These are phyloP conservation scores for Leccinum subgranulosum DNA, from an alignment of 768 basidiomycete species.

Conservation along the genomic window DNA sequence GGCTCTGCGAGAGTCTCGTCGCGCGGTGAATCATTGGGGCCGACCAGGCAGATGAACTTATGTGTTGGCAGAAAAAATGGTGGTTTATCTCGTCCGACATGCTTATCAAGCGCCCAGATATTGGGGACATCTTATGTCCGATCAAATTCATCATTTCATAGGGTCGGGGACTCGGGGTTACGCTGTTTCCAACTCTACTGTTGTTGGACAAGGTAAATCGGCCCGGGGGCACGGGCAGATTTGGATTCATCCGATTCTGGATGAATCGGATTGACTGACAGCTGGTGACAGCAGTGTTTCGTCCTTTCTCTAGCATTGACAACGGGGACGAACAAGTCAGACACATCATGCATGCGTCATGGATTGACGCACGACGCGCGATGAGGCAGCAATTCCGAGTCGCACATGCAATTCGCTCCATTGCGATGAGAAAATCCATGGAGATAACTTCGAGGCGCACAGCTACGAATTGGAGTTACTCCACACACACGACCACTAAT, in stretches of 20 bases:
- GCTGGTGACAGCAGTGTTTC: neutral
- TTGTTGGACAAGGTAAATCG: neutral
- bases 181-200: neutral
- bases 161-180: neutral
- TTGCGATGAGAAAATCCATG: constrained; percentile 1
- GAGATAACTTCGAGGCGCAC: neutral
- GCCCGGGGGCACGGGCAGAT: neutral
- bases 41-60: neutral
- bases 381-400: neutral
- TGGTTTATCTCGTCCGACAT: neutral
- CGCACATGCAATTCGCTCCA: neutral
- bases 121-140: neutral
- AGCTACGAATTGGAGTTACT: neutral
- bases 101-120: neutral
- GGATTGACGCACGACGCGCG: neutral
- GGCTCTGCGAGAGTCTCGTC: neutral
- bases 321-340: neutral
- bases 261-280: neutral
- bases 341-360: neutral
- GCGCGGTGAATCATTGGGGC: neutral
- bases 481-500: neutral
- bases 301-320: neutral
- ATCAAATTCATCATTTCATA: neutral
- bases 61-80: neutral
- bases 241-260: neutral